Evolutionary conservation across 2,329 filamentous ascomycete genomes (phyloP), one percentile per base, ranked within the genome.

Genomic region (Tricladium varicosporioides): DNA sequence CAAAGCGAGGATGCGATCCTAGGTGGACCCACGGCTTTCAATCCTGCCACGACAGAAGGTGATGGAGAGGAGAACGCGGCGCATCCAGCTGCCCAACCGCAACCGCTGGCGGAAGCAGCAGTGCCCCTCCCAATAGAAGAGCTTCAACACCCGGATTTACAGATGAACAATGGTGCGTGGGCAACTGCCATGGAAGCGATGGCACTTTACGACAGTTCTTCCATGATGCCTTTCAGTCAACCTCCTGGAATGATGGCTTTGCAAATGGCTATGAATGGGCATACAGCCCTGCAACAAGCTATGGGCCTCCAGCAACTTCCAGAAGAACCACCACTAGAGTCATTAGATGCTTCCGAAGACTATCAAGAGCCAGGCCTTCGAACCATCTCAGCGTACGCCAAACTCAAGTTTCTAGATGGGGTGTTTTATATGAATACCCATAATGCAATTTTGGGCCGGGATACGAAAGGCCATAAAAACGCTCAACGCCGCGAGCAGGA

Each of bases 341-440:
- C 58, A n/a, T 60, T 63, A 8, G 64, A 61, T 13, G 55, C 60
- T 45, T 56, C 61, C 31, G 5, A 31, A 56, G 19, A 45, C 40
- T 32, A 51, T 40, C 18, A 3, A 7, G 22, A 27, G 22, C 22
- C 22, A 27, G 22, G 22, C 22, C 22, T 27, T 27, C 22, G 22
- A 27, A 58, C 56, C 27, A 61, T 79, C 61, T 71, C 73, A 27
- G 80, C 78, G 43, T 83, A 77, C 65, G 80, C 80, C 33, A 80
- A 79, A 64, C 72, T 92, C 59, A 82, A 86, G 65, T 92, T 92
- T 69, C 80, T 82, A 63, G 89, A 92, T 75, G 87, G 88, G 68
- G 81, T 85, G 55, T 92, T 89, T 70, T 88, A 89, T 72, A 88
- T 92, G 84, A 90, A 85, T 51, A 91, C 87, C 1, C 87, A 86